Evolutionary conservation across 306 rosid species (phyloP), one percentile per base, ranked within the genome.

Genomic region (Aeschynomene evenia): DNA sequence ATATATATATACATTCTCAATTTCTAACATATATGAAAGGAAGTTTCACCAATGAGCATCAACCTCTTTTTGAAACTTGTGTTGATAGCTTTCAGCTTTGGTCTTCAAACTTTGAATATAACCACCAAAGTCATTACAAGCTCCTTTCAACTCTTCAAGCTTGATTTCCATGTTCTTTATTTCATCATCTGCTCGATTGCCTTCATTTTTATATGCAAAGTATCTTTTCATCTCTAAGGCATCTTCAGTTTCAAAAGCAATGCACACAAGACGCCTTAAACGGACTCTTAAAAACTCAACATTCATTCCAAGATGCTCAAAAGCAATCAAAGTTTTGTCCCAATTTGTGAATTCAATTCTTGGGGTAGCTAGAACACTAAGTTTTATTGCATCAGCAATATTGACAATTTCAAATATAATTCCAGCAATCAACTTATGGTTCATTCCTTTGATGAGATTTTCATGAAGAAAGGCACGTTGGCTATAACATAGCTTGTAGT

Each of bases 391-490:
- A 48, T 86, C 81, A 0, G 91, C 89, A 36, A 88, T 81, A 33
- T 42, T 40, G 29, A 88, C 89, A 1, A 74, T 80, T 77, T 90
- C 91, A 3, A 31, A 70, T 33, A 93, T 88, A 16, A 79, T 76
- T 48, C 97, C 94, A 22, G 40, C 70, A 63, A 88, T 23, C 63
- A 88, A 45, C 33, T 67, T 79, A 19, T 54, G 53, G 82, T 85
- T 76, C 46, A 85, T 60, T 22, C 90, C 96, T 49, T 59, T 70
- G 29, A 79, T 60, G 66, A 90, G 80, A 76, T 76, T 76, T 1
- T 90, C 94, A 53, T 93, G 98, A 76, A 93, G 96, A 73, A 77
- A 88, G 18, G 80, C 87, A 18, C 82, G 84, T 52, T 93, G 97
- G 37, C 88, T 80, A 70, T 70, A 63, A 57, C 98, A 93, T 19